Base-by-base conservation (phyloP, 352 stramenopile genomes). In the Phytophthora vignae region DNA sequence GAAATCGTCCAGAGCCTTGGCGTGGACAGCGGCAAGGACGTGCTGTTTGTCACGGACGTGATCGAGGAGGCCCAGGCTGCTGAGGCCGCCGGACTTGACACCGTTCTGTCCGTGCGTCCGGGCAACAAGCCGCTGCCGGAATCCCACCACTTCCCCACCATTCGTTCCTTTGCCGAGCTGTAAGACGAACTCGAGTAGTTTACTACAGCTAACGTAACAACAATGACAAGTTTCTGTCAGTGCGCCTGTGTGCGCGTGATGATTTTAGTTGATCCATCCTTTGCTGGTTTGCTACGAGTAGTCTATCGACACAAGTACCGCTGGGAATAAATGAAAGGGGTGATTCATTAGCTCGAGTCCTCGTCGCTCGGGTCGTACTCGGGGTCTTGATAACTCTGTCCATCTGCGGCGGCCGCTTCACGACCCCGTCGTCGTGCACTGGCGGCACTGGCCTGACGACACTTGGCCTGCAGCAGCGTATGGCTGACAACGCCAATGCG, bases 11-110 rank as follows among this genome's bases (percentile, higher is more conserved):
- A 88, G 40, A 94, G 82, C 55, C 75, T 98, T 10, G 90, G 90
- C 1, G 87, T 97, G 33, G 88, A 95, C 60, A 86, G 79, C 62
- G 80, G 77, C 46, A 79, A 86, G 22, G 84, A 97, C 36, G 81
- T 98, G 36, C 78, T 97, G 2, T 98, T 98, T 56, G 84, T 96
- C 33, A 98, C 92, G 48, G 92, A 98, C 61, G 78, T 97, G 42
- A 83, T 96, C 21, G 85, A 91, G 64, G 92, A 98, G 70, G 91
- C 90, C 9, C 69, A 94, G 54, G 92, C 92, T 10, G 92, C 92
- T 4, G 68, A 83, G 8, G 75, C 71, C 14, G 91, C 91, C 15
- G 89, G 89, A 12, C 53, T 96, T 4, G 71, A 88, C 64, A 83
- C 82, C 10, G 83, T 91, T 54, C 74, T 98, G 33, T 93, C 89